phyloP scores from a whole-genome alignment of 2,329 filamentous ascomycete genomes.

The Capronia coronata region DNA sequence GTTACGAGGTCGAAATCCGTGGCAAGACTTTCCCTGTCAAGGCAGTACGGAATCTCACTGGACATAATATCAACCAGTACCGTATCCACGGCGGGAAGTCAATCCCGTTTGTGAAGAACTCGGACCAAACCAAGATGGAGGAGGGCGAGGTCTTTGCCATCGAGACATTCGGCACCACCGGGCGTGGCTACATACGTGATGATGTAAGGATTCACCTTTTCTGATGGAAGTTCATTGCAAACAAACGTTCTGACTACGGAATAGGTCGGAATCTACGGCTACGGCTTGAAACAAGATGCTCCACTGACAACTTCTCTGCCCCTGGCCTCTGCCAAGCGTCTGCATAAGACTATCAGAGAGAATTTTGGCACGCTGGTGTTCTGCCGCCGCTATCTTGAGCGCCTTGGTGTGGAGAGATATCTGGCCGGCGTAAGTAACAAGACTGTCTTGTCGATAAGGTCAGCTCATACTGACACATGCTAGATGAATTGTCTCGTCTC shows the following conservation, averaged over 20 bases:
- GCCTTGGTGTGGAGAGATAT: slow-evolving; percentile 56
- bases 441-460: slow-evolving; percentile 3
- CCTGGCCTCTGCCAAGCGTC: slow-evolving; percentile 50
- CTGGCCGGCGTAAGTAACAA: slow-evolving; percentile 46
- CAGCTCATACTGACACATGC: slow-evolving; percentile 8
- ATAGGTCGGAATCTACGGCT: slow-evolving; percentile 49
- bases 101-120: slow-evolving; percentile 50
- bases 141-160: slow-evolving; percentile 55
- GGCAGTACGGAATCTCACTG: slow-evolving; percentile 49
- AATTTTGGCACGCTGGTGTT: slow-evolving; percentile 60
- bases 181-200: slow-evolving; percentile 44
- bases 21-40: slow-evolving; percentile 51
- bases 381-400: slow-evolving; percentile 56
- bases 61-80: slow-evolving; percentile 51
- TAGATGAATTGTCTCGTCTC: slow-evolving; percentile 54
- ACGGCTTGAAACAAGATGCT: slow-evolving; percentile 41
- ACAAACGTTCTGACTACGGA: slow-evolving; percentile 14
- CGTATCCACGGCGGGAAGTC: slow-evolving; percentile 52
- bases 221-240: not conserved
- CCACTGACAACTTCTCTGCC: slow-evolving; percentile 33
- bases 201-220: slow-evolving; percentile 35
- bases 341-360: slow-evolving; percentile 54
- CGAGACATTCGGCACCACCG: slow-evolving; percentile 54
- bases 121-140: slow-evolving; percentile 49
- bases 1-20: slow-evolving; percentile 53